A percentile compares a stretch with the other conserved stretches of the same genome.
Evolutionary conservation across 805 yeast species (phyloP).

Genomic region (Hanseniaspora pseudoguilliermondii): DNA sequence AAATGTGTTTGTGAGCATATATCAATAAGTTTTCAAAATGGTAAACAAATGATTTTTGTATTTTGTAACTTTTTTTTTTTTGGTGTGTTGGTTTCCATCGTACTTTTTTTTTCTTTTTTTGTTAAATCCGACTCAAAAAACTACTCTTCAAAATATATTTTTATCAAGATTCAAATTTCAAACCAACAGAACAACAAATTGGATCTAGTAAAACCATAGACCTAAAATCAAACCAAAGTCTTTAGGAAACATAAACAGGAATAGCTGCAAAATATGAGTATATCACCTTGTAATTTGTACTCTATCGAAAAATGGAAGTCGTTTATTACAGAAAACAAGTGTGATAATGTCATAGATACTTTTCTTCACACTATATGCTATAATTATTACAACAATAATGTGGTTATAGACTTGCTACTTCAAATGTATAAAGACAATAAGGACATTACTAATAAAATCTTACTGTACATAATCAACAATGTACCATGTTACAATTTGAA

Average conservation of each 20-base stretch:
- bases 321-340: neutral
- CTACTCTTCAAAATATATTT: too few species aligned
- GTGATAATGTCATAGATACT: neutral
- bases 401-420: neutral
- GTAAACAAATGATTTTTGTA: neutral
- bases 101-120: too few species aligned
- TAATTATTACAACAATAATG: slow-evolving; percentile 1
- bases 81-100: neutral
- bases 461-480: neutral
- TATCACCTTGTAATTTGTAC: neutral
- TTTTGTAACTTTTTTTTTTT: neutral
- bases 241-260: too few species aligned
- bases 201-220: too few species aligned
- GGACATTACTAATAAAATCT: neutral
- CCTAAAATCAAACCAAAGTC: neutral
- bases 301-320: neutral
- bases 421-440: neutral
- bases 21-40: neutral
- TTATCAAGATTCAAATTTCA: too few species aligned
- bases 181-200: too few species aligned
- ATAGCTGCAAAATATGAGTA: neutral
- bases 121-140: too few species aligned
- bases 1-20: neutral
- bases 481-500: slow-evolving; percentile 3
- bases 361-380: neutral